Conservation (phyloP, 2,329 filamentous ascomycete species). For the Claviceps capensis region DNA sequence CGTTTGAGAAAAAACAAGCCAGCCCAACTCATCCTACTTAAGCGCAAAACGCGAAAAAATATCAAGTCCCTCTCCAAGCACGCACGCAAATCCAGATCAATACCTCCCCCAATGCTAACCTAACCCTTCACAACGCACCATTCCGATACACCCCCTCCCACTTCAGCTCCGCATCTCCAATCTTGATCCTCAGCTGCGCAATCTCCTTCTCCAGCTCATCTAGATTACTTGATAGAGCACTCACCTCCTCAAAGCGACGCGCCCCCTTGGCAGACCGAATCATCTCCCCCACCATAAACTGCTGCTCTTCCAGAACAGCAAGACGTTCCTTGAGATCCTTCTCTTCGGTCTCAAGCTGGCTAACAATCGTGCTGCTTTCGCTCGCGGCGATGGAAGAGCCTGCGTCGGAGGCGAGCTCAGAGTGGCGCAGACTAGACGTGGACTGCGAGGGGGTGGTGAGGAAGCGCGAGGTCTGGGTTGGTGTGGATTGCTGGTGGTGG, state of each 20-base stretch:
- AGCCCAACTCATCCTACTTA: no score
- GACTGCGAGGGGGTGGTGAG: constrained; percentile 23
- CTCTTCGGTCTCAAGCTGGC: constrained; percentile 64
- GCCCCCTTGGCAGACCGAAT: constrained; percentile 61
- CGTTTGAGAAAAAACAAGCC: no score
- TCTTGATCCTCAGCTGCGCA: constrained; percentile 46
- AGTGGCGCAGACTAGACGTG: constrained; percentile 29
- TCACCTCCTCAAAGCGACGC: constrained; percentile 75
- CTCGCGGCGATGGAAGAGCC: constrained; percentile 28
- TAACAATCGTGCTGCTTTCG: constrained; percentile 39
- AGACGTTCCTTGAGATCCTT: constrained; percentile 67
- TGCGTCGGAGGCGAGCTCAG: constrained; percentile 34
- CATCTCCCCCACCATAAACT: constrained; percentile 80
- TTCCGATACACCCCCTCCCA: constrained; percentile 39
- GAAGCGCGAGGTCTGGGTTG: constrained; percentile 16
- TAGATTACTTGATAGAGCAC: constrained; percentile 62
- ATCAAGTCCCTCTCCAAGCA: no score
- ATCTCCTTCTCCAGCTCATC: constrained; percentile 77
- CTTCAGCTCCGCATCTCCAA: constrained; percentile 49
- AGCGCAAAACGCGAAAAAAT: no score
- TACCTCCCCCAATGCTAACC: neutral
- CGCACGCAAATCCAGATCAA: no score
- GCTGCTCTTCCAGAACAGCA: constrained; percentile 81
- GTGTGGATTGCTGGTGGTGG: constrained; percentile 11
- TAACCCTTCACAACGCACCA: constrained; percentile 1